Percentiles rank a stretch among this genome's conserved stretches.
These are phyloP conservation scores for Ustilago loliicola DNA, from an alignment of 1,284 basidiomycete genomes.

Conservation along the genomic window DNA sequence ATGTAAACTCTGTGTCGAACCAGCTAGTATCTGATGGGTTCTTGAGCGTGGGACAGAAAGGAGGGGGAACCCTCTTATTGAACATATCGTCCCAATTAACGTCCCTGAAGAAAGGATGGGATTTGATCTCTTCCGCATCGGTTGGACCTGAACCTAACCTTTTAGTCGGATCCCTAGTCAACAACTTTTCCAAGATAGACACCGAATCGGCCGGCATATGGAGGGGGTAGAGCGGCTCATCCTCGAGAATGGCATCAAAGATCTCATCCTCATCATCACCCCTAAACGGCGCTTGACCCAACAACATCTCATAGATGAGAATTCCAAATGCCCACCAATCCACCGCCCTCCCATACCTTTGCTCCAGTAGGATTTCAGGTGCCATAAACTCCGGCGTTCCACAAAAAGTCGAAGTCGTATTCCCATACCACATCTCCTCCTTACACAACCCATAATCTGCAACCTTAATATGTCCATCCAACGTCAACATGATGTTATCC, in stretches of 20 bases:
- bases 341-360: constrained; percentile 96
- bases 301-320: constrained; percentile 97
- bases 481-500: constrained; percentile 95
- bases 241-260: constrained; percentile 98
- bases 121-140: constrained; percentile 97
- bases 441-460: constrained; percentile 99
- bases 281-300: constrained; percentile 98
- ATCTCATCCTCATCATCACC: constrained; percentile 99
- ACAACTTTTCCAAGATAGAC: constrained; percentile 90
- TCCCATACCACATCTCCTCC: constrained; percentile 97
- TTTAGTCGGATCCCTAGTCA: constrained; percentile 91
- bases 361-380: constrained; percentile 98
- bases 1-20: constrained; percentile 97
- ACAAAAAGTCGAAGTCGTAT: constrained; percentile 99
- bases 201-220: constrained; percentile 99
- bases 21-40: constrained; percentile 75
- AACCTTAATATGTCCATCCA: constrained; percentile 98
- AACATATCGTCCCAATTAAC: constrained; percentile 95
- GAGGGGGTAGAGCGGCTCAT: constrained; percentile 97
- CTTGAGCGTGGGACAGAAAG: constrained; percentile 94
- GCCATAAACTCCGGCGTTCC: constrained; percentile 99
- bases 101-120: constrained; percentile 98
- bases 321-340: constrained; percentile 99
- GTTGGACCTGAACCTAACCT: constrained; percentile 93
- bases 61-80: constrained; percentile 94